A percentile compares a stretch with the other conserved stretches of the same genome.
phyloP scores from a whole-genome alignment of 108 stramenopile genomes.

The Pelagomonas calceolata region DNA sequence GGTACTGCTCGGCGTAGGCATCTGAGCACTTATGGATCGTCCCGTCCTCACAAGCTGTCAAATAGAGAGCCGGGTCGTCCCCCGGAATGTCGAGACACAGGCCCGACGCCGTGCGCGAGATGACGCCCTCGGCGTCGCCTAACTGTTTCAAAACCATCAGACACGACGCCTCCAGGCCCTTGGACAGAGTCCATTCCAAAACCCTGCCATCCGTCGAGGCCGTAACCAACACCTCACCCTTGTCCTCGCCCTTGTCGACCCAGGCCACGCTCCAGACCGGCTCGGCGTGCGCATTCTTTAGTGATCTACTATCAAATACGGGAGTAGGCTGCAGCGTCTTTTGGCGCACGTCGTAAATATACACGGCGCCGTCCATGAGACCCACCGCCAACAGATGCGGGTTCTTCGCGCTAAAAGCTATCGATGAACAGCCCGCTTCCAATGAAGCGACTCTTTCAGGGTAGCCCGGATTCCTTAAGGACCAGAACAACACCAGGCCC shows the following conservation, averaged over 20 bases:
- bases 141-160: constrained; percentile 46
- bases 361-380: constrained; percentile 41
- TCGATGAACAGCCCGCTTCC: constrained; percentile 22
- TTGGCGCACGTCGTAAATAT: constrained; percentile 32
- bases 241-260: constrained; percentile 39
- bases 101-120: constrained; percentile 35
- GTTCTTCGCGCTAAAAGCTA: constrained; percentile 31
- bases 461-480: constrained; percentile 40
- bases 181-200: constrained; percentile 45
- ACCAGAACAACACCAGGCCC: constrained; percentile 45
- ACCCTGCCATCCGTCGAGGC: constrained; percentile 50
- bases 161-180: constrained; percentile 36
- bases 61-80: constrained; percentile 30
- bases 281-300: constrained; percentile 33
- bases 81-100: constrained; percentile 41
- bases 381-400: constrained; percentile 46
- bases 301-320: constrained; percentile 24
- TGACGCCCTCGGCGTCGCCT: constrained; percentile 37
- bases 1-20: constrained; percentile 50
- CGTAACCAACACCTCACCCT: constrained; percentile 37
- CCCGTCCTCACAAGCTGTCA: constrained; percentile 49
- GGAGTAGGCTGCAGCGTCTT: constrained; percentile 5
- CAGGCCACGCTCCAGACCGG: constrained; percentile 53
- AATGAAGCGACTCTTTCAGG: constrained; percentile 39
- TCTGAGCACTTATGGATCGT: constrained; percentile 37